Evolutionary conservation across 1,284 basidiomycete genomes (phyloP), one percentile per base, ranked within the genome.

Genomic region (Hortiboletus rubellus): DNA sequence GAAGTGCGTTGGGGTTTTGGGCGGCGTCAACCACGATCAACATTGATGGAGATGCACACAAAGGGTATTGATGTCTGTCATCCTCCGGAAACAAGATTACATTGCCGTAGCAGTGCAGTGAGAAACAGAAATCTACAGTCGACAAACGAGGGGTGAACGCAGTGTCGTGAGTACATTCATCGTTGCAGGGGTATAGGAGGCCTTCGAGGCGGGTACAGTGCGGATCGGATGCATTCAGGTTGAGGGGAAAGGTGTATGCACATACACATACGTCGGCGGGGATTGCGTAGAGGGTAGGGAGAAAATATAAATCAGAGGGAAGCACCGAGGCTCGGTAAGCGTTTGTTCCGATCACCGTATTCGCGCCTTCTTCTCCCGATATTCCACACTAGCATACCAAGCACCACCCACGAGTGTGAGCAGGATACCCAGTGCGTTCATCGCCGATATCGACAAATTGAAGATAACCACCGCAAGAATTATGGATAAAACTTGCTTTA

Each of bases 401-500:
- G 84, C 92, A 15, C 95, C 94, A 33, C 95, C 95, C 7, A 82
- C 61, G 5, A 97, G 80, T 6, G 95, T 96, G 54, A 96, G 74
- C 11, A 81, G 48, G 58, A 97, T 95, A 1, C 95, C 95, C 34
- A 91, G 62, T 17, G 82, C 85, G 69, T 97, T 97, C 57, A 82
- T 82, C 30, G 80, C 76, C 1, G 88, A 90, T 70, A 97, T 92
- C 11, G 82, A 82, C 48, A 96, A 75, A 69, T 94, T 77, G 74
- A 97, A 97, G 36, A 96, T 80, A 38, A 82, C 65, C 11, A 97
- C 91, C 1, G 94, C 92, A 51, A 89, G 84, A 3, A 94, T 78
- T 61, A 97, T 88, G 2, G 94, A 96, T 60, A 97, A 73, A n/a
- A 94, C 95, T 71, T 97, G 95, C 75, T 98, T 98, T 55, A 94